Evolutionary conservation across 192 early-diverging fungal species (phyloP).

Genomic region (Geranomyces variabilis): DNA sequence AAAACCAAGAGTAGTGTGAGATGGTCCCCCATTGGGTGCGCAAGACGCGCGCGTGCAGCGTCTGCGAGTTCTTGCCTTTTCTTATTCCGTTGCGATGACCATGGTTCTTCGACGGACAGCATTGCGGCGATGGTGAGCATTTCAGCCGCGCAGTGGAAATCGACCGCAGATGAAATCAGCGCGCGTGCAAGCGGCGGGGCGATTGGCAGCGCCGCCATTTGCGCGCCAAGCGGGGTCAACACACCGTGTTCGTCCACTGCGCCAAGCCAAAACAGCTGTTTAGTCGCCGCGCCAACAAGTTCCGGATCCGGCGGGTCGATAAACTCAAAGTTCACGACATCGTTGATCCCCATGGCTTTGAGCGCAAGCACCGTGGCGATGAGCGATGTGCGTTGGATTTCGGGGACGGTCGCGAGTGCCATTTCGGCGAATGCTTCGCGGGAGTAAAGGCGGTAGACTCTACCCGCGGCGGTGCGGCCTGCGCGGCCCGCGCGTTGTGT

Average conservation of each 20-base stretch:
- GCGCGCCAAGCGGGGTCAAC: slow-evolving; percentile 48
- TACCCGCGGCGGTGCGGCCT: slow-evolving; percentile 58
- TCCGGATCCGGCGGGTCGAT: slow-evolving; percentile 58
- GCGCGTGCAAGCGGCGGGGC: slow-evolving; percentile 48
- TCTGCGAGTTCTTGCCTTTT: slow-evolving; percentile 42
- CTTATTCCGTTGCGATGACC: slow-evolving; percentile 38
- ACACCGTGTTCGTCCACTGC: slow-evolving; percentile 53
- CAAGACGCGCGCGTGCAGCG: slow-evolving; percentile 30
- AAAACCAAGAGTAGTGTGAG: slow-evolving; percentile 51
- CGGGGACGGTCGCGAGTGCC: slow-evolving; percentile 54
- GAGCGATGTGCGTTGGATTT: slow-evolving; percentile 60
- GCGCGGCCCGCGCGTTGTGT: slow-evolving; percentile 66
- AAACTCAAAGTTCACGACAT: slow-evolving; percentile 65
- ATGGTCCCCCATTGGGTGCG: slow-evolving; percentile 54
- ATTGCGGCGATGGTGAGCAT: slow-evolving; percentile 54
- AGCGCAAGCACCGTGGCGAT: slow-evolving; percentile 52
- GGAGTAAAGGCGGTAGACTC: slow-evolving; percentile 63
- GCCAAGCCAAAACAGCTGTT: slow-evolving; percentile 52
- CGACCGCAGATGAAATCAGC: slow-evolving; percentile 42
- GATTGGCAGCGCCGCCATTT: slow-evolving; percentile 52
- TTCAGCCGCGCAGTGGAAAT: slow-evolving; percentile 50
- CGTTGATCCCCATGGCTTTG: slow-evolving; percentile 57
- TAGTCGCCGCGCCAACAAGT: slow-evolving; percentile 44
- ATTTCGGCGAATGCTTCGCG: slow-evolving; percentile 57
- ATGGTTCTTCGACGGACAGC: slow-evolving; percentile 56